Conservation (phyloP, 176 grass and related monocot species). For the Oryza meyeriana region DNA sequence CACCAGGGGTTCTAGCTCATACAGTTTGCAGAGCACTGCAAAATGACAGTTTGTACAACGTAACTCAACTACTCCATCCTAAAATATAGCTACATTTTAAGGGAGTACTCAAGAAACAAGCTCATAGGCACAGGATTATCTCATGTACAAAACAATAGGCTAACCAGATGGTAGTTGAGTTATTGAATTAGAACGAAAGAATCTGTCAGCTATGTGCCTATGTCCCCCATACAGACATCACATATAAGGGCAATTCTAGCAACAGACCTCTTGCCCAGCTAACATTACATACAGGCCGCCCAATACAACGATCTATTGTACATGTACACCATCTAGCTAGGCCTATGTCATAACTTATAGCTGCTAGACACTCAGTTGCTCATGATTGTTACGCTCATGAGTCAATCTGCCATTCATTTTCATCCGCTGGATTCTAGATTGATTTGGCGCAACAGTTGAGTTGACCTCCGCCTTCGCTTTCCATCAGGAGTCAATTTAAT, state of each 20-base stretch:
- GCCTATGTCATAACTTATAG: constrained; percentile 23
- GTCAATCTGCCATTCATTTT: constrained; percentile 17
- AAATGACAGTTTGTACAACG: no score
- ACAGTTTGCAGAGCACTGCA: no score
- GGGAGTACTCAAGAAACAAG: not conserved
- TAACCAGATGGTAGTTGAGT: not conserved
- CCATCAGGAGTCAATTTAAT: constrained; percentile 76
- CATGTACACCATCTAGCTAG: constrained; percentile 46
- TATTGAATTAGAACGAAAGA: constrained; percentile 19
- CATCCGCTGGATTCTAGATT: constrained; percentile 43
- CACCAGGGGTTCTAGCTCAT: no score
- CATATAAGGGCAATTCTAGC: constrained; percentile 5
- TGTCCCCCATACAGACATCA: not conserved
- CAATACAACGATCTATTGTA: constrained; percentile 28
- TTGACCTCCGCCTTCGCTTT: constrained; percentile 64
- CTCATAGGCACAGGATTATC: not conserved
- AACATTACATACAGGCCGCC: constrained; percentile 46
- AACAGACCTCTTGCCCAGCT: not conserved
- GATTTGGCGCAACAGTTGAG: constrained; percentile 31
- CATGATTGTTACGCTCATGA: not conserved
- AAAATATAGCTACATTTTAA: no score
- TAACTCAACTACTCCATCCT: no score
- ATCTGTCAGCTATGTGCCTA: not conserved
- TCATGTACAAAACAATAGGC: not conserved
- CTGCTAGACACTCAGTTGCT: constrained; percentile 1